Conservation (phyloP, 2,329 filamentous ascomycete genomes). For the Aspergillus niger region DNA sequence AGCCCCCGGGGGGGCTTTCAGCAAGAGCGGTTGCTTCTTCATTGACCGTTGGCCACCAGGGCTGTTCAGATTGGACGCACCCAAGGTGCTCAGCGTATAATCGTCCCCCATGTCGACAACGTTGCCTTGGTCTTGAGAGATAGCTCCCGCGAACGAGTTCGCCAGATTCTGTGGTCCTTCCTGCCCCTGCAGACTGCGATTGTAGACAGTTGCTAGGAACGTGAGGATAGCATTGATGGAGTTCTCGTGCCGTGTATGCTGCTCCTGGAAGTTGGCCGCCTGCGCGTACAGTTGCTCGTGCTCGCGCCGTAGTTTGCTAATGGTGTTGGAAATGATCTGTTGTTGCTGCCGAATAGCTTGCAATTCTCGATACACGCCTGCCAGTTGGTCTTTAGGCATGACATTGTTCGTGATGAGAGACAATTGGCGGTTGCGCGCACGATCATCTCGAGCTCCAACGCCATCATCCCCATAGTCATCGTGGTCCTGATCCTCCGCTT, state of each 20-base stretch:
- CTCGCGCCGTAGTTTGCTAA: slow-evolving; percentile 77
- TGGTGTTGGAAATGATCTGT: slow-evolving; percentile 78
- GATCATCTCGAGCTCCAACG: slow-evolving; percentile 35
- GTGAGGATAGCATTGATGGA: slow-evolving; percentile 99
- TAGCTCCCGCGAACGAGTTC: slow-evolving; percentile 78
- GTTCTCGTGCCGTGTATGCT: slow-evolving; percentile 95
- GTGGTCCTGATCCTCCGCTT: slow-evolving; percentile 65
- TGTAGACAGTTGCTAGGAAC: slow-evolving; percentile 94
- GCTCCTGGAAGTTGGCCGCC: slow-evolving; percentile 81
- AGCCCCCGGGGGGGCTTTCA: slow-evolving; percentile 46
- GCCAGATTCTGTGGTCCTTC: slow-evolving; percentile 73
- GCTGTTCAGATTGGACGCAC: slow-evolving; percentile 34
- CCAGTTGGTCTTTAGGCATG: slow-evolving; percentile 71
- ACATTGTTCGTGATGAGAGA: slow-evolving; percentile 45
- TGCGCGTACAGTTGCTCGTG: slow-evolving; percentile 87
- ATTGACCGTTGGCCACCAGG: slow-evolving; percentile 42
- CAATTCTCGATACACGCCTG: slow-evolving; percentile 76
- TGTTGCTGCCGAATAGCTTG: slow-evolving; percentile 83
- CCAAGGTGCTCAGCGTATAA: slow-evolving; percentile 39
- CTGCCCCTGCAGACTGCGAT: slow-evolving; percentile 86
- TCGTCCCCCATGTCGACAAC: slow-evolving; percentile 65
- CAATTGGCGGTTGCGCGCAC: slow-evolving; percentile 43
- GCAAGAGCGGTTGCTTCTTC: slow-evolving; percentile 50
- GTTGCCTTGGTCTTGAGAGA: slow-evolving; percentile 64
- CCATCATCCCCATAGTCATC: slow-evolving; percentile 56